Percentiles rank a stretch among this genome's conserved stretches.
phyloP scores from a whole-genome alignment of 768 basidiomycete species.

The Amyloporia xantha region DNA sequence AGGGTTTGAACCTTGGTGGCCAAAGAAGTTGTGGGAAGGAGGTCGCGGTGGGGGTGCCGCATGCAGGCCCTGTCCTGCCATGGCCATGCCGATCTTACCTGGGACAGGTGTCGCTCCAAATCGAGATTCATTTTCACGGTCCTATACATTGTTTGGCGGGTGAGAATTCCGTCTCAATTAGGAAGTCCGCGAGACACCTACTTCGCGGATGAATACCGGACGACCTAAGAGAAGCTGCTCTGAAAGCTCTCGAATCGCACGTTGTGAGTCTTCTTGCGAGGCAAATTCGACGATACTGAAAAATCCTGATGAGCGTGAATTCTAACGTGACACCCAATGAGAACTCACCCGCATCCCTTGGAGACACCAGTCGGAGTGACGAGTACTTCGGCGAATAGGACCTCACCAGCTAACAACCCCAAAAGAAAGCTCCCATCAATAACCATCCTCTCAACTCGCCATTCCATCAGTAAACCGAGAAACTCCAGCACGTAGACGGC shows the following conservation, averaged over 20 bases:
- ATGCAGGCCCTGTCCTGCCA: slow-evolving; percentile 84
- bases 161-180: not conserved
- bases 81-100: slow-evolving; percentile 93
- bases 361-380: slow-evolving; percentile 94
- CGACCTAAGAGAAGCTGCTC: slow-evolving; percentile 89
- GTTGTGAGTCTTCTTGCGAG: slow-evolving; percentile 82
- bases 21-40: slow-evolving; percentile 70
- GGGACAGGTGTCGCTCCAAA: slow-evolving; percentile 95
- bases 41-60: slow-evolving; percentile 80
- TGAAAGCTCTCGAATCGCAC: slow-evolving; percentile 84
- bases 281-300: slow-evolving; percentile 94
- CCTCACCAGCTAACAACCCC: slow-evolving; percentile 96
- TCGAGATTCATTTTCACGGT: slow-evolving; percentile 92
- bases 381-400: slow-evolving; percentile 99
- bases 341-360: slow-evolving; percentile 95
- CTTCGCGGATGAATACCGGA: slow-evolving; percentile 94
- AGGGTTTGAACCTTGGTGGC: slow-evolving; percentile 59
- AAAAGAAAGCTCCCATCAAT: slow-evolving; percentile 91
- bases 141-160: slow-evolving; percentile 44
- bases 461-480: slow-evolving; percentile 40
- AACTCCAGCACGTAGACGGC: slow-evolving; percentile 16
- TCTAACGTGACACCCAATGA: too few species aligned
- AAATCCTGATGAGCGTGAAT: too few species aligned
- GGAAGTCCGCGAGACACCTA: slow-evolving; percentile 37
- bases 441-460: slow-evolving; percentile 67